These are phyloP conservation scores for Ambrosia trifida DNA, from an alignment of 129 eudicot genomes.

Conservation along the genomic window DNA sequence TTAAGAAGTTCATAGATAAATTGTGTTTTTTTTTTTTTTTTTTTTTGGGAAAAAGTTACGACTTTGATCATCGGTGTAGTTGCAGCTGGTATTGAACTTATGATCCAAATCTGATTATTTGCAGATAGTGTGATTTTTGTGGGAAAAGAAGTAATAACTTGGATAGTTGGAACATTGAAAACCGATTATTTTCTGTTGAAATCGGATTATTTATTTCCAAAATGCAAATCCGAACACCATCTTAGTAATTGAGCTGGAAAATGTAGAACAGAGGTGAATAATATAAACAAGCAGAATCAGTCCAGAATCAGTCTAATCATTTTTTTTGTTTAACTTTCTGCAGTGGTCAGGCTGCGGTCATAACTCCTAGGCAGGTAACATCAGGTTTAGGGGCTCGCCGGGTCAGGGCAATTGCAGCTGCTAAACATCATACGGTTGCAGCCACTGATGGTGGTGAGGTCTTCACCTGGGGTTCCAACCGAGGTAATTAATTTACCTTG, in stretches of 20 bases:
- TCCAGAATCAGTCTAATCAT: not conserved
- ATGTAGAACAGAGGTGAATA: not conserved
- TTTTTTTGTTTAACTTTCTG: slow-evolving; percentile 13
- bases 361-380: slow-evolving; percentile 90
- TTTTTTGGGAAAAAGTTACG: not conserved
- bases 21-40: not conserved
- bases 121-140: not conserved
- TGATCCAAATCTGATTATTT: not conserved
- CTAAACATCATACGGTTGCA: slow-evolving; percentile 96
- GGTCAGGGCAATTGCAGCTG: slow-evolving; percentile 90
- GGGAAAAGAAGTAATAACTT: too few relatives aligned
- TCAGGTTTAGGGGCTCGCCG: slow-evolving; percentile 92
- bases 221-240: not conserved
- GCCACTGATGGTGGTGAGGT: slow-evolving; percentile 97
- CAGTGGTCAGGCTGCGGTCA: slow-evolving; percentile 99
- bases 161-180: not conserved
- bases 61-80: not conserved
- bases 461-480: slow-evolving; percentile 97
- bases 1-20: not conserved
- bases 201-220: not conserved
- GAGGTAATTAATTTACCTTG: slow-evolving; percentile 53
- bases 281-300: not conserved
- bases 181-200: not conserved
- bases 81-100: not conserved
- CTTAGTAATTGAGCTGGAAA: not conserved